Evolutionary conservation across 306 rosid species (phyloP).

Genomic region (Amphicarpaea edgeworthii): DNA sequence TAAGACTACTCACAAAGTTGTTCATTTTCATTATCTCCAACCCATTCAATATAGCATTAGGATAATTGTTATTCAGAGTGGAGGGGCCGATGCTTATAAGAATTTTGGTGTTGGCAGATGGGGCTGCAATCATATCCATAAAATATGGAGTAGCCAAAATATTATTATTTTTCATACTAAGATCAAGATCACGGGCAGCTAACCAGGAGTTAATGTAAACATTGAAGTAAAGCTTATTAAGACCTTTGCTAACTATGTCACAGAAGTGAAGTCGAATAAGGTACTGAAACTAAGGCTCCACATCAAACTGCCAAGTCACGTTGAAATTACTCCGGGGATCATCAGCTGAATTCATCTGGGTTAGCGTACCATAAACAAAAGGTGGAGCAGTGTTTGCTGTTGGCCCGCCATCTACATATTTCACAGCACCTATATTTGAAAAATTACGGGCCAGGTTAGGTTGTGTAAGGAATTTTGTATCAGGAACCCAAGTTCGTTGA

Average conservation of each 20-base stretch:
- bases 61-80: constrained; percentile 44
- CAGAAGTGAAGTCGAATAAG: too few relatives aligned
- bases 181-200: too few relatives aligned
- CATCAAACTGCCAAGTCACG: constrained; percentile 79
- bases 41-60: constrained; percentile 92
- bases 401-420: constrained; percentile 54
- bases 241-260: too few relatives aligned
- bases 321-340: constrained; percentile 73
- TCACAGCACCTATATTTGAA: constrained; percentile 67
- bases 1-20: constrained; percentile 76
- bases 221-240: too few relatives aligned
- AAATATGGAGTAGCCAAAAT: constrained; percentile 63
- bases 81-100: constrained; percentile 81
- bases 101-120: constrained; percentile 49
- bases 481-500: constrained; percentile 81
- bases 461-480: constrained; percentile 54
- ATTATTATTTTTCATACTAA: neutral
- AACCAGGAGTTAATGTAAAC: too few relatives aligned
- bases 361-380: constrained; percentile 80
- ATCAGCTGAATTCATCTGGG: constrained; percentile 53
- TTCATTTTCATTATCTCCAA: constrained; percentile 92
- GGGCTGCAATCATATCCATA: constrained; percentile 61
- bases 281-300: constrained; percentile 16
- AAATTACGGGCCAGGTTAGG: constrained; percentile 48
- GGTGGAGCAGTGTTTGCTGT: constrained; percentile 71